phyloP scores from a whole-genome alignment of 1,139 yeast genomes.

The Pichia sp. region DNA sequence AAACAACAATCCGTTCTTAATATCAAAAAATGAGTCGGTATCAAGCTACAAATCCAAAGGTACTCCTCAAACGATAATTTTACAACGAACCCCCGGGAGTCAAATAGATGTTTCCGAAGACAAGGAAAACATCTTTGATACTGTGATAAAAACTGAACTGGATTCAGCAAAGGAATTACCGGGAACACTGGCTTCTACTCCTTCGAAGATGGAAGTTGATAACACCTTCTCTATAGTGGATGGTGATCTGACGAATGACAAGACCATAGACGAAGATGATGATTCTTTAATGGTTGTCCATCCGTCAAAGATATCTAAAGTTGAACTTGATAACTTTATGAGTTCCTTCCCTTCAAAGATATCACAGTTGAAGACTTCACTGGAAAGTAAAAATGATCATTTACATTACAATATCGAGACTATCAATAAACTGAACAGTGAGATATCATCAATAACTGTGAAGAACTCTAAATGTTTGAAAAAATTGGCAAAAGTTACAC shows the following conservation, averaged over 20 bases:
- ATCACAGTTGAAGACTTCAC: slow-evolving; percentile 28
- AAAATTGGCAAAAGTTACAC: slow-evolving; percentile 9
- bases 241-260: neutral
- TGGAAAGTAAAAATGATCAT: slow-evolving; percentile 38
- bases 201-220: slow-evolving; percentile 10
- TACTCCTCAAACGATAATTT: slow-evolving; percentile 14
- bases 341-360: slow-evolving; percentile 4
- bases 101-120: slow-evolving; percentile 20
- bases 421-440: slow-evolving; percentile 22
- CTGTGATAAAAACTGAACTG: slow-evolving; percentile 2
- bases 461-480: slow-evolving; percentile 20
- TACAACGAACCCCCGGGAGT: slow-evolving; percentile 10
- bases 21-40: slow-evolving; percentile 1
- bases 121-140: slow-evolving; percentile 28
- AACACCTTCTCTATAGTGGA: neutral
- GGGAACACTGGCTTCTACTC: slow-evolving; percentile 9
- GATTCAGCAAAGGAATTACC: neutral
- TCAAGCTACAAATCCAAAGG: slow-evolving; percentile 1
- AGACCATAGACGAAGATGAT: neutral
- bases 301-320: slow-evolving; percentile 13
- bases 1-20: slow-evolving; percentile 2
- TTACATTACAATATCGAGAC: slow-evolving; percentile 29
- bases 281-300: slow-evolving; percentile 1
- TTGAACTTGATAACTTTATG: slow-evolving; percentile 9
- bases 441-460: slow-evolving; percentile 19